Percentiles rank a stretch among this genome's conserved stretches.
phyloP scores from a whole-genome alignment of 2,329 filamentous ascomycete genomes.

The Colletotrichum sp. region DNA sequence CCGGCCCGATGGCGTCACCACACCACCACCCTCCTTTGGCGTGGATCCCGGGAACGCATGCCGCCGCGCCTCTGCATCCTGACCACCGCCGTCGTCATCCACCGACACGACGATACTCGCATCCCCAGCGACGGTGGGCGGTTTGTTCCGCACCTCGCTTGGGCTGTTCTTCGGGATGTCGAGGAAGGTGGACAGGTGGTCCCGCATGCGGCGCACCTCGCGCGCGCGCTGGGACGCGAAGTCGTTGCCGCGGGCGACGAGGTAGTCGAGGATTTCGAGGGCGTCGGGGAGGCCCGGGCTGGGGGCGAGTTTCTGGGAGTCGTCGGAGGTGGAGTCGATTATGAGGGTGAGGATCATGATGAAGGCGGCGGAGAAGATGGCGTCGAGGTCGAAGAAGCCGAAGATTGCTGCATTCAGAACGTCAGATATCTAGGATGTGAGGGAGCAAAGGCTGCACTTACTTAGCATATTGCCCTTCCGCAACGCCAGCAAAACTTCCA shows the following conservation, averaged over 20 bases:
- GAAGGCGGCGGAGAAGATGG: slow-evolving; percentile 20
- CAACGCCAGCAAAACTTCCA: slow-evolving; percentile 21
- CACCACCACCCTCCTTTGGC: background rate
- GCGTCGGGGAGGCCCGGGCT: slow-evolving; percentile 29
- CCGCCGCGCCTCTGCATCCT: background rate
- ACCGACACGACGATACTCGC: background rate
- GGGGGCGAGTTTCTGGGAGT: slow-evolving; percentile 26
- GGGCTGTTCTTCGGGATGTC: slow-evolving; percentile 12
- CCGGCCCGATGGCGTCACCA: background rate
- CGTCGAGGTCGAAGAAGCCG: slow-evolving; percentile 19
- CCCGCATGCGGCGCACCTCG: slow-evolving; percentile 6
- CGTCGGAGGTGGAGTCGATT: slow-evolving; percentile 28
- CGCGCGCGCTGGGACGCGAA: slow-evolving; percentile 23
- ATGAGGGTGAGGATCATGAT: slow-evolving; percentile 17
- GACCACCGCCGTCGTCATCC: background rate
- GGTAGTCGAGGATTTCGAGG: slow-evolving; percentile 31
- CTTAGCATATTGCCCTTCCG: slow-evolving; percentile 33
- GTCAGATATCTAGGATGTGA: too few species aligned
- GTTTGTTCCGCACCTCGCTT: background rate
- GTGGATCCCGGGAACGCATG: background rate
- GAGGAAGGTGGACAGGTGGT: slow-evolving; percentile 1
- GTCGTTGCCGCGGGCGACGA: slow-evolving; percentile 29
- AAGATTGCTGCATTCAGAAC: background rate
- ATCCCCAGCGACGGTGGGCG: background rate
- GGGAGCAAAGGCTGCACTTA: slow-evolving; percentile 2